These are phyloP conservation scores for Madurella mycetomatis DNA, from an alignment of 2,329 filamentous ascomycete genomes.

Conservation along the genomic window DNA sequence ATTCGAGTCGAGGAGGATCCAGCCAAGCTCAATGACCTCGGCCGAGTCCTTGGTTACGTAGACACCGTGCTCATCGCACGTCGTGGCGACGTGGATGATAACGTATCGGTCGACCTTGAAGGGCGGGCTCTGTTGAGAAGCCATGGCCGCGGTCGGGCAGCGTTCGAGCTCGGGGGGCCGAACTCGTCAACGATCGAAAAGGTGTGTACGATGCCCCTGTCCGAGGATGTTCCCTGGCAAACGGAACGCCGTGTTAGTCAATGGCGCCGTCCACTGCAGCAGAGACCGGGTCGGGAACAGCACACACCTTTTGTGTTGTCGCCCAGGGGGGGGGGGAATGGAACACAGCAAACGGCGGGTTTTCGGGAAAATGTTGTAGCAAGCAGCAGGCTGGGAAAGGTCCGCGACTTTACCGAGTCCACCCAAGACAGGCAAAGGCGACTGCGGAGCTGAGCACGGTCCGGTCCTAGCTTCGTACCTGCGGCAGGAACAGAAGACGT, in stretches of 20 bases:
- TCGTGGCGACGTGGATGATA: conserved; percentile 97
- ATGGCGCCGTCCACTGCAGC: conserved; percentile 1
- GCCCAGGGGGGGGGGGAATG: conserved; percentile 7
- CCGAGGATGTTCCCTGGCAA: conserved; percentile 17
- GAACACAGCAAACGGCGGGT: conserved; percentile 20
- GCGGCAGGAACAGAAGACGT: conserved; percentile 9
- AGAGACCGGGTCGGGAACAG: conserved; percentile 1
- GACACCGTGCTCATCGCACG: conserved; percentile 97
- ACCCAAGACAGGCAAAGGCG: conserved; percentile 4
- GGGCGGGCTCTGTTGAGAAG: conserved; percentile 48
- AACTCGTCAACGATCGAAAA: conserved; percentile 8
- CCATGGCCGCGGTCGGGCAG: conserved; percentile 33
- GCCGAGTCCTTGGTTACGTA: conserved; percentile 99
- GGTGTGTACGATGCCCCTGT: conserved; percentile 13
- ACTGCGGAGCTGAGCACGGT: conserved; percentile 21
- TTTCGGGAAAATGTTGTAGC: conserved; percentile 20
- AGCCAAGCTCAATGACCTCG: conserved; percentile 97
- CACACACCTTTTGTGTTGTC: conserved; percentile 17
- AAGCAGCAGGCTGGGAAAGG: conserved; percentile 11
- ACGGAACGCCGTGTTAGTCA: conserved; percentile 3
- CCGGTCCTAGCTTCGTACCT: conserved; percentile 13
- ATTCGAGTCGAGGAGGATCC: conserved; percentile 92
- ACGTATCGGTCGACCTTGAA: conserved; percentile 91
- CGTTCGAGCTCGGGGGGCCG: conserved; percentile 11
- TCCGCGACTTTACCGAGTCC: conserved; percentile 17